phyloP scores from a whole-genome alignment of 495 filamentous ascomycete genomes.

The Rostrohypoxylon terebratum region DNA sequence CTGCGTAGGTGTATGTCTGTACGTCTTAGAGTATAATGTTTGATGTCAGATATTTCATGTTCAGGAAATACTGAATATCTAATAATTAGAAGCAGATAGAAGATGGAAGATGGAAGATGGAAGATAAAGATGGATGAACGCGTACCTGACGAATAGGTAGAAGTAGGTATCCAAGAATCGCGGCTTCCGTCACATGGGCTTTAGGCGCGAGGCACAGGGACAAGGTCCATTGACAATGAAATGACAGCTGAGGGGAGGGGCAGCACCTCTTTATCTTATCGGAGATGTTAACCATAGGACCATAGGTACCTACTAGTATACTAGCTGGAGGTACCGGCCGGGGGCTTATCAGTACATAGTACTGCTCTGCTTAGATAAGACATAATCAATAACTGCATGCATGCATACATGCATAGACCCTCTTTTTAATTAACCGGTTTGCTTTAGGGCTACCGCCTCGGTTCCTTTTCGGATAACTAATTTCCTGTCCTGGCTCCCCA shows the following conservation, averaged over 20 bases:
- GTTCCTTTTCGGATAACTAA: conserved; percentile 47
- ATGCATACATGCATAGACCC: background rate
- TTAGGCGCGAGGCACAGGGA: conserved; percentile 36
- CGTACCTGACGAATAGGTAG: background rate
- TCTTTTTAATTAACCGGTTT: background rate
- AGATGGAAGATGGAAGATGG: background rate
- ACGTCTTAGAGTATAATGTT: no score
- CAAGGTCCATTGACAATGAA: conserved; percentile 23
- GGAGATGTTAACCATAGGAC: no score
- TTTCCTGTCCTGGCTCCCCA: conserved; percentile 42
- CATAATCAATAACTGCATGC: background rate
- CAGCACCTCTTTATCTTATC: conserved; percentile 11
- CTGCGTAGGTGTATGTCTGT: background rate
- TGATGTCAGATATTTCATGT: no score
- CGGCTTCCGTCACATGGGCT: conserved; percentile 37
- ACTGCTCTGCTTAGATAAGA: no score
- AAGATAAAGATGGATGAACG: background rate
- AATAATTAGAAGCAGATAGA: background rate
- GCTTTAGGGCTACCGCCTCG: conserved; percentile 42
- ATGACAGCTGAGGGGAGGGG: conserved; percentile 35
- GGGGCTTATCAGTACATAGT: background rate
- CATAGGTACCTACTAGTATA: conserved; percentile 4
- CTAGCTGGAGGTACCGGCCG: no score
- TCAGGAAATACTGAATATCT: no score
- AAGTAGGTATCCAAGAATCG: conserved; percentile 8